Evolutionary conservation across 2,329 filamentous ascomycete species (phyloP).

Genomic region (Aspergillus flavus): DNA sequence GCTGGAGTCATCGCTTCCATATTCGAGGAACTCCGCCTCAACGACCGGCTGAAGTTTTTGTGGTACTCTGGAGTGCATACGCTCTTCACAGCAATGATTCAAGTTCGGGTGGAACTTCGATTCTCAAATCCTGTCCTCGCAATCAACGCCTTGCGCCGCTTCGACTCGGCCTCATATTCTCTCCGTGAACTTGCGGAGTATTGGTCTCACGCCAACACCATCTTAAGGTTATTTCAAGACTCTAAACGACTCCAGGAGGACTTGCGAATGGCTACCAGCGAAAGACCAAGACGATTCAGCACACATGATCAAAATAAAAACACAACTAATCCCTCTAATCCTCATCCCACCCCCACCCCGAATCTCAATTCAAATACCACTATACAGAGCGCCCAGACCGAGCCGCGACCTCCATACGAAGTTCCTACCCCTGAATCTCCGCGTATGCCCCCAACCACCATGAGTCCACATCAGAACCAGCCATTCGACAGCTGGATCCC

Average conservation of each 20-base stretch:
- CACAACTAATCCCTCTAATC: conserved; percentile 4
- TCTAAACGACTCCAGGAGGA: conserved; percentile 47
- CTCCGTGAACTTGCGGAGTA: conserved; percentile 46
- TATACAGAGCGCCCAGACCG: conserved; percentile 23
- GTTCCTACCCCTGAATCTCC: conserved; percentile 36
- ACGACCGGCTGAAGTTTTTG: conserved; percentile 45
- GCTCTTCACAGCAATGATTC: conserved; percentile 51
- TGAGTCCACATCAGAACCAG: conserved; percentile 28
- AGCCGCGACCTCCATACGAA: conserved; percentile 26
- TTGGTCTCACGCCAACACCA: conserved; percentile 47
- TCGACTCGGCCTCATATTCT: conserved; percentile 46
- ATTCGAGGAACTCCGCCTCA: conserved; percentile 47
- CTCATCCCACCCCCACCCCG: neutral
- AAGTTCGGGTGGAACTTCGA: conserved; percentile 49
- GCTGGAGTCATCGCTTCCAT: conserved; percentile 49
- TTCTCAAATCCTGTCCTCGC: conserved; percentile 50
- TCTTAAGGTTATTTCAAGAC: conserved; percentile 47
- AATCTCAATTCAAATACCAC: conserved; percentile 22
- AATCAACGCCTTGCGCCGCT: conserved; percentile 48
- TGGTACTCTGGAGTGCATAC: conserved; percentile 50
- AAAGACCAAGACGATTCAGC: conserved; percentile 33
- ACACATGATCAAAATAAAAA: conserved; percentile 13
- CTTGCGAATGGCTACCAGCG: conserved; percentile 40
- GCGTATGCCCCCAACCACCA: conserved; percentile 23
- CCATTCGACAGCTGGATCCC: conserved; percentile 39